Evolutionary conservation across 140 eudicot genomes (phyloP).

Genomic region (Flaveria floridana): DNA sequence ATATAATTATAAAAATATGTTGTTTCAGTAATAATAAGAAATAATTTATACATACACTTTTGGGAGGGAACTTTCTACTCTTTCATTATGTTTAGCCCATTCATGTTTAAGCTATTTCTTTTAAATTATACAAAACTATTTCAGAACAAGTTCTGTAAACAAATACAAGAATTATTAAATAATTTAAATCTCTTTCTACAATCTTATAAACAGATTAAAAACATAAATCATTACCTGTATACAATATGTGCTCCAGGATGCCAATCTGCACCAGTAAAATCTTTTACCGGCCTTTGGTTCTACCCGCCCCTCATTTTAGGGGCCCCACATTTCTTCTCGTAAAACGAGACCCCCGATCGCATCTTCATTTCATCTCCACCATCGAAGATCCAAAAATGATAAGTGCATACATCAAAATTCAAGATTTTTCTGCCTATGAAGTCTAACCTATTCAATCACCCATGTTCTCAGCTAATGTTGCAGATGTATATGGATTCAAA

Average conservation of each 20-base stretch:
- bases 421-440: conserved; percentile 6
- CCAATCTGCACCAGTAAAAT: conserved; percentile 22
- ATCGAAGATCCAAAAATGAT: conserved; percentile 25
- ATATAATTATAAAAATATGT: neutral
- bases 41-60: no score
- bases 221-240: conserved; percentile 23
- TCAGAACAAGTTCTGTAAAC: no score
- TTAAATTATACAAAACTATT: no score
- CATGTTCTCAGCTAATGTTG: conserved; percentile 44
- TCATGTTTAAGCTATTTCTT: no score
- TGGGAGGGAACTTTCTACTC: no score
- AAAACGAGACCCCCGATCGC: neutral
- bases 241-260: conserved; percentile 13
- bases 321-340: conserved; percentile 13
- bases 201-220: neutral
- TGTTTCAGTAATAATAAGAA: no score
- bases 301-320: neutral
- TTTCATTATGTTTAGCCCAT: no score
- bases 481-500: conserved; percentile 55
- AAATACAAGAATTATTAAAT: no score
- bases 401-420: conserved; percentile 8
- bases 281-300: conserved; percentile 8
- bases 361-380: conserved; percentile 8
- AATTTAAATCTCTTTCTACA: neutral
- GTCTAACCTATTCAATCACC: conserved; percentile 19